Evolutionary conservation across 768 basidiomycete genomes (phyloP).

Genomic region (Chiua virens): DNA sequence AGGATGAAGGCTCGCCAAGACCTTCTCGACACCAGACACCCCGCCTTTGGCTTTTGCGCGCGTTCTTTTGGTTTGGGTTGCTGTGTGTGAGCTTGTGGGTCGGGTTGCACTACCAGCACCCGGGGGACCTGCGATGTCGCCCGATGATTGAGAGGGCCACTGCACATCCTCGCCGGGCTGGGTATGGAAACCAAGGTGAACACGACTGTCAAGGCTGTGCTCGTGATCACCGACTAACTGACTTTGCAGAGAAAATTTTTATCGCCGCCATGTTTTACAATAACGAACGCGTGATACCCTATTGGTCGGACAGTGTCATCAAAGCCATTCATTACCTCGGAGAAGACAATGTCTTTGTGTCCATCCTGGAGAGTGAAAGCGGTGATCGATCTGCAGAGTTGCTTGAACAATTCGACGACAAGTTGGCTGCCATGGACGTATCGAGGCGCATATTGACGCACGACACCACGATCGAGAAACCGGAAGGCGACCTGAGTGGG

Average conservation of each 20-base stretch:
- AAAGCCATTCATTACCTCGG: constrained; percentile 40
- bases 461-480: constrained; percentile 9
- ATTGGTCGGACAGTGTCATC: constrained; percentile 38
- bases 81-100: constrained; percentile 2
- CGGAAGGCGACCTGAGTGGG: neutral
- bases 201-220: neutral
- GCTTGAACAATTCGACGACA: constrained; percentile 8
- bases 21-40: neutral
- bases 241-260: constrained; percentile 12
- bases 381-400: constrained; percentile 8
- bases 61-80: constrained; percentile 6
- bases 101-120: neutral
- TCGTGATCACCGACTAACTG: neutral
- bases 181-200: constrained; percentile 16
- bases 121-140: constrained; percentile 14
- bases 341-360: constrained; percentile 43
- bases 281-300: constrained; percentile 37
- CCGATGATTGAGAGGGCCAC: constrained; percentile 15
- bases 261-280: constrained; percentile 39
- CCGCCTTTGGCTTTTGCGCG: neutral
- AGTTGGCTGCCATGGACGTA: constrained; percentile 11
- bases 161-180: constrained; percentile 8
- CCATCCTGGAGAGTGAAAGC: constrained; percentile 40
- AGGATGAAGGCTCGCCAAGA: neutral
- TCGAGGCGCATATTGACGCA: constrained; percentile 11